Evolutionary conservation across 2,329 filamentous ascomycete genomes (phyloP), one percentile per base, ranked within the genome.

Genomic region (Curvularia eragrostidis): DNA sequence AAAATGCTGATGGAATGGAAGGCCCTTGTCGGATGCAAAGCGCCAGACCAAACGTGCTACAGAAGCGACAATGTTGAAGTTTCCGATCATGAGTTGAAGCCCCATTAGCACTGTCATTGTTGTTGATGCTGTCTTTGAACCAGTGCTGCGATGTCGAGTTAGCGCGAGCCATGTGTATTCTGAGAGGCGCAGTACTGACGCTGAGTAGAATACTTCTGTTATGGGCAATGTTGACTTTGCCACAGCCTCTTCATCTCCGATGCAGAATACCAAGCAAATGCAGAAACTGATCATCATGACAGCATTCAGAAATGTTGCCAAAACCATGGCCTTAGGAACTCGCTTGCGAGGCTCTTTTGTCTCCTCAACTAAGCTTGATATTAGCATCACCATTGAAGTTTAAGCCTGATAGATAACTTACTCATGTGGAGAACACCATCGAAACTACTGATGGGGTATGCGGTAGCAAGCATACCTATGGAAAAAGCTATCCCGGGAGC

Each of bases 401-500:
- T 10, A 6, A 30, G 12, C n/a, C 1, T n/a, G 0, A 8, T 32
- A 15, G 10, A 7, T 18, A 28, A 23, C 61, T 23, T 52, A 66
- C 64, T 61, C 61, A 67, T 62, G 39, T 82, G 80, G 0, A 82
- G 73, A 19, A 77, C 77, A 8, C 79, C 75, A 49, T 83, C 80
- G 52, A 81, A 81, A 12, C 75, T 75, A 26, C 66, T 57, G 13
- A 78, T 63, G n/a, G 70, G 67, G 18, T 69, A 72, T 21, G 67
- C 68, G 4, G 67, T 66, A n/a, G 65, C 65, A 2, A 56, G 69
- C 39, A 78, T 56, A 5, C 78, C 78, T 18, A 80, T 69, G 38
- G 77, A 66, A 23, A 67, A 68, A 1, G 79, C 78, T 19, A 82
- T 65, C 9, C 76, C 78, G 18, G 75, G 67, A 12, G 64, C 77